Conservation (phyloP, 2,329 filamentous ascomycete species). For the Ceratocystiopsis sp. region DNA sequence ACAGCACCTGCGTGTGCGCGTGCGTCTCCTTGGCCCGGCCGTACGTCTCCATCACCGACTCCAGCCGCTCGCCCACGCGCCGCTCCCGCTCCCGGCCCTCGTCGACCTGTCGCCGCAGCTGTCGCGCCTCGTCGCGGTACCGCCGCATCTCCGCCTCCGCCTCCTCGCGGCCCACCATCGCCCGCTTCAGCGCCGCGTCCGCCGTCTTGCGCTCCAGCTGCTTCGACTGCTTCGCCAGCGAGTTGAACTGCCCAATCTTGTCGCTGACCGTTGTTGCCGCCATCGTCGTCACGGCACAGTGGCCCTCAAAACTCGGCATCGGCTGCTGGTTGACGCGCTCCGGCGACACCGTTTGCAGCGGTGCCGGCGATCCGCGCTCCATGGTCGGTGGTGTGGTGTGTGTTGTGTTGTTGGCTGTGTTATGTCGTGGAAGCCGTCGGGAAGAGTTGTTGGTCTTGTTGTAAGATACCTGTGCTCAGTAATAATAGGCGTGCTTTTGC, state of each 20-base stretch:
- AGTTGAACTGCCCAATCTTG: constrained; percentile 58
- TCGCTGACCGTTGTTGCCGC: constrained; percentile 35
- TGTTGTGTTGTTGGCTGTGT: no score
- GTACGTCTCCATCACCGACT: constrained; percentile 55
- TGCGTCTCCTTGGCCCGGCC: constrained; percentile 53
- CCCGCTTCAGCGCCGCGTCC: constrained; percentile 48
- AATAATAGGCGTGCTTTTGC: no score
- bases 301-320: not conserved
- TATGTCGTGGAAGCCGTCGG: no score
- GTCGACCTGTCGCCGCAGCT: constrained; percentile 40
- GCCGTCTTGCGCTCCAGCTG: constrained; percentile 46
- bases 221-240: constrained; percentile 41
- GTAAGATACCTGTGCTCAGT: no score
- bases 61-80: constrained; percentile 47
- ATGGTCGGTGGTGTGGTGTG: no score
- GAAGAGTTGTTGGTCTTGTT: no score
- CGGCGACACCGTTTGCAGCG: constrained; percentile 44
- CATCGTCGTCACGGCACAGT: constrained; percentile 1
- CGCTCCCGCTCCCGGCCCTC: constrained; percentile 50
- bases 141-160: constrained; percentile 51
- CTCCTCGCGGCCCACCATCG: constrained; percentile 52
- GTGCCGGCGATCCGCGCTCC: constrained; percentile 27
- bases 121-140: constrained; percentile 41
- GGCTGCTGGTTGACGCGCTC: constrained; percentile 42
- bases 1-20: constrained; percentile 46